phyloP scores from a whole-genome alignment of 2,329 filamentous ascomycete genomes.

The Aspergillus sp. region DNA sequence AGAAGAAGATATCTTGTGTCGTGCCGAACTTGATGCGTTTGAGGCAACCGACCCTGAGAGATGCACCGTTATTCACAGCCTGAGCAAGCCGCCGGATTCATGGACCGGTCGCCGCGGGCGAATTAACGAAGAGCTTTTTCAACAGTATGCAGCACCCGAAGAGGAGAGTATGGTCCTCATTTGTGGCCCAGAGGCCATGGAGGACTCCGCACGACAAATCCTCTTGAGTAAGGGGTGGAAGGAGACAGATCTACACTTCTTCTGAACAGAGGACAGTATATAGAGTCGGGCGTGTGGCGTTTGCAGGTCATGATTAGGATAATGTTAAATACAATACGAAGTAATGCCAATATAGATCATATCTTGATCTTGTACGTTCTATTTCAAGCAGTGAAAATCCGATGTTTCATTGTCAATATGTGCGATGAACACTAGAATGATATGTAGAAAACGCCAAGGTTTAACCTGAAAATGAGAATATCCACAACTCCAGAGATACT shows the following conservation, averaged over 20 bases:
- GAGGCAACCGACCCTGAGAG: constrained; percentile 49
- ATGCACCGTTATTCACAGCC: constrained; percentile 66
- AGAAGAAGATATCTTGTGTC: constrained; percentile 80
- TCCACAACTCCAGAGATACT: no score
- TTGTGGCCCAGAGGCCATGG: constrained; percentile 75
- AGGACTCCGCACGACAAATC: constrained; percentile 61
- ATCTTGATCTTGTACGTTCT: background rate
- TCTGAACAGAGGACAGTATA: constrained; percentile 46
- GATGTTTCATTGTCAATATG: background rate
- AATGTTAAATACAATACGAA: background rate
- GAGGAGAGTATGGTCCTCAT: constrained; percentile 66
- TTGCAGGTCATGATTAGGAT: background rate
- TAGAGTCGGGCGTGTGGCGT: background rate
- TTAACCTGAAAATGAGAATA: no score
- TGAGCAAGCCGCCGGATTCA: constrained; percentile 60
- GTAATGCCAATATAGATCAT: background rate
- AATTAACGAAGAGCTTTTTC: constrained; percentile 62
- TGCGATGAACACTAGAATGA: background rate
- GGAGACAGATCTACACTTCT: constrained; percentile 72
- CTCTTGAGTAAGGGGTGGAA: constrained; percentile 65
- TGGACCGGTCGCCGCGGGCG: constrained; percentile 71
- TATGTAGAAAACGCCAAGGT: background rate
- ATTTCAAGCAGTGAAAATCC: no score
- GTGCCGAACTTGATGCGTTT: constrained; percentile 66
- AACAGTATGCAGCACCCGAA: constrained; percentile 51